phyloP scores from a whole-genome alignment of 495 filamentous ascomycete genomes.

The Corynascus novoguineensis region DNA sequence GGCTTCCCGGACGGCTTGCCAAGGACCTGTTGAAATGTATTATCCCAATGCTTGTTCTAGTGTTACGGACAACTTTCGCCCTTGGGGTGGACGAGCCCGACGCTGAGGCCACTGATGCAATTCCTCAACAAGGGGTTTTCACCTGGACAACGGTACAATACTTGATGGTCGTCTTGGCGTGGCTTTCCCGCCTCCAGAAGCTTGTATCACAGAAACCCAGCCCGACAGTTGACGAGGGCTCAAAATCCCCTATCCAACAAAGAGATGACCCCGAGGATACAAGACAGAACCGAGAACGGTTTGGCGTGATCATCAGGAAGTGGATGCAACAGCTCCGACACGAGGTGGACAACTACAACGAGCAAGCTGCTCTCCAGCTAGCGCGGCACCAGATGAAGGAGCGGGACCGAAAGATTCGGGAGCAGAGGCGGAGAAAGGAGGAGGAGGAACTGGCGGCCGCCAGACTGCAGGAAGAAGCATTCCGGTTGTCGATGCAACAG shows the following conservation, averaged over 20 bases:
- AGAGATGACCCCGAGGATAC: background rate
- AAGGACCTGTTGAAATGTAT: background rate
- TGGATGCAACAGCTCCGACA: constrained; percentile 5
- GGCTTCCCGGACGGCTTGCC: background rate
- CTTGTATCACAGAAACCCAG: background rate
- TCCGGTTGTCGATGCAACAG: background rate
- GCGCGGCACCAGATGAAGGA: background rate
- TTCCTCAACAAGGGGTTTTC: constrained; percentile 2
- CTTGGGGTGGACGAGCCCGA: constrained; percentile 9
- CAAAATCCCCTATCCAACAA: background rate
- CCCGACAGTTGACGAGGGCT: background rate
- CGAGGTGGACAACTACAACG: constrained; percentile 9
- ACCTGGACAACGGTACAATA: constrained; percentile 8
- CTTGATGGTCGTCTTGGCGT: background rate
- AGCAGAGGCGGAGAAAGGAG: background rate
- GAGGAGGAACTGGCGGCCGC: background rate
- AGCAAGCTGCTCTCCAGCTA: background rate
- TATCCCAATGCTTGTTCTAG: constrained; percentile 16
- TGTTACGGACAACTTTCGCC: constrained; percentile 7
- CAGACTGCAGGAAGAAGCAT: background rate
- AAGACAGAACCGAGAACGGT: background rate
- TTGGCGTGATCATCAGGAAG: background rate
- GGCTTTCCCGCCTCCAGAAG: constrained; percentile 6
- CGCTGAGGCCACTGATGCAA: background rate
- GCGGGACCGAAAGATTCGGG: constrained; percentile 6